Base-by-base conservation (phyloP, 495 filamentous ascomycete species). In the Oidiodendron maius region DNA sequence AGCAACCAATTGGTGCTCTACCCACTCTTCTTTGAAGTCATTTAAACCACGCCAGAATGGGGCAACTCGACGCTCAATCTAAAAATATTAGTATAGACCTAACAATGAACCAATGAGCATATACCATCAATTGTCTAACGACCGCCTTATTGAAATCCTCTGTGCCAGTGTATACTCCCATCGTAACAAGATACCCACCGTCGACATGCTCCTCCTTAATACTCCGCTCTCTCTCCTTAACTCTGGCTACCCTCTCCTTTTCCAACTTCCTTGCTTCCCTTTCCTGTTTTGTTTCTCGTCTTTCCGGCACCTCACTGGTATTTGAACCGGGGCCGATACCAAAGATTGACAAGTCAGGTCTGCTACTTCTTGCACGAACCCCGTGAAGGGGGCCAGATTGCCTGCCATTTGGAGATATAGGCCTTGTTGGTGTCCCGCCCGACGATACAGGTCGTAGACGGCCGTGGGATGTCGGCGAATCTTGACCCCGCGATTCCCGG, bases 41-140 rank as follows among this genome's bases (percentile, higher is more conserved):
- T 95, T 85, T 10, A 98, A 72, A 2, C 94, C 93, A 64, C 85
- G 82, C 86, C 91, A 98, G 59, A 98, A 97, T 0, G 93, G 93
- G 18, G 93, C 91, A 47, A 98, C 64, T 50, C 87, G 83, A 50
- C 93, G 80, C 66, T 97, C 93, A 63, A 97, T 89, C 89, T 95
- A 63, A 2, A 25, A 11, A 8, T 2, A 38, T 59, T 32, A 59
- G 49, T 35, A 26, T n/a, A 3, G 32, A 9, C 25, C 34, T 12
- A 17, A 40, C 5, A 10, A n/a, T 15, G 15, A 28, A 15, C 23
- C 22, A 20, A 30, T 15, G 5, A 9, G 13, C 28, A 41, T 24
- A 32, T 44, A 95, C 90, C 83, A 95, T 93, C 51, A 98, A 71
- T 62, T 96, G 91, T 57, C 94, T 80, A 35, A 97, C 93, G 24